Conservation (phyloP, 345 rosid species). For the Eutrema heterophyllum region DNA sequence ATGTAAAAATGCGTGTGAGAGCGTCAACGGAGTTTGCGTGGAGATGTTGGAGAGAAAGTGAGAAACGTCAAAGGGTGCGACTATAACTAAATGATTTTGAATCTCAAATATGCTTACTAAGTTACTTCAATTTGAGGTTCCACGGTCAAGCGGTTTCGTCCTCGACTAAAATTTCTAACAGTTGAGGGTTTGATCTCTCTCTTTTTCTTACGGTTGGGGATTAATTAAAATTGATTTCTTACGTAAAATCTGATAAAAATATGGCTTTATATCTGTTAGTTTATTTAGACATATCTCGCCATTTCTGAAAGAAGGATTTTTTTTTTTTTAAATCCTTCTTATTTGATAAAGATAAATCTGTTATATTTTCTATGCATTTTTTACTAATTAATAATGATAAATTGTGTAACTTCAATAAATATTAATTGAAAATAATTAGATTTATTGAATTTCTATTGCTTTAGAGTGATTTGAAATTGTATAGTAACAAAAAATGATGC, state of each 20-base stretch:
- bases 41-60: constrained; percentile 20
- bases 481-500: too few species aligned
- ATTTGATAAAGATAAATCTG: too few species aligned
- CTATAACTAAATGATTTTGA: constrained; percentile 4
- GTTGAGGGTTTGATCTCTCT: not conserved
- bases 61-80: constrained; percentile 32
- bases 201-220: not conserved
- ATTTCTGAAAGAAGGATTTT: too few species aligned
- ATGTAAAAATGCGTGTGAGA: constrained; percentile 17
- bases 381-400: too few species aligned
- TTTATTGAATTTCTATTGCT: too few species aligned
- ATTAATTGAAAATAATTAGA: too few species aligned
- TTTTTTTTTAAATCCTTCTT: too few species aligned
- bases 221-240: not conserved
- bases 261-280: not conserved
- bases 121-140: not conserved
- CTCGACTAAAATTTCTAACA: not conserved
- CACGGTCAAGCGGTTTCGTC: not conserved
- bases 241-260: not conserved
- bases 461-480: too few species aligned
- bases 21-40: constrained; percentile 36
- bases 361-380: too few species aligned
- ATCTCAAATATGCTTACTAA: not conserved
- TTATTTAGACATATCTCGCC: not conserved
- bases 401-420: too few species aligned